Evolutionary conservation across 1,139 yeast genomes (phyloP).

Genomic region (Candida pseudoviswanathii): DNA sequence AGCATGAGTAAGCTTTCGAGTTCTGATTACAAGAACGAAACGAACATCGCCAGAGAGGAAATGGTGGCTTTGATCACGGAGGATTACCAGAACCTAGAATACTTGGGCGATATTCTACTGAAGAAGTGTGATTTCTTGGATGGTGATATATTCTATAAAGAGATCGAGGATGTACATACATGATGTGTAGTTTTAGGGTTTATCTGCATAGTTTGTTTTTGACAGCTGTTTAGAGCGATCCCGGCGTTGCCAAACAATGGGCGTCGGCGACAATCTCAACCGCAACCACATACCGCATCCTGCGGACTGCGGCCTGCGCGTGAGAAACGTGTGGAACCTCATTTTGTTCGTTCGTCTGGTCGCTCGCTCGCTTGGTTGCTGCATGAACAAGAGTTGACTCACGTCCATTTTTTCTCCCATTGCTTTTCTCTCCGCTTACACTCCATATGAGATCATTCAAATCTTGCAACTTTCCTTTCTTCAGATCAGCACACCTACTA

Average conservation of each 20-base stretch:
- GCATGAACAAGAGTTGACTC: not conserved
- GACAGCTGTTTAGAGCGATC: no score
- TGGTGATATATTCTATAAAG: conserved; percentile 1
- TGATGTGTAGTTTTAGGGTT: no score
- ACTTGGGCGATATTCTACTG: conserved; percentile 7
- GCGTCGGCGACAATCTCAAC: no score
- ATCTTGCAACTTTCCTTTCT: not conserved
- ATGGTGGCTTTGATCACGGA: conserved; percentile 14
- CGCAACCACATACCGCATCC: no score
- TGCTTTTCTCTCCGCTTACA: not conserved
- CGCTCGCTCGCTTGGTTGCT: not conserved
- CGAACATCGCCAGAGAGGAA: conserved; percentile 13
- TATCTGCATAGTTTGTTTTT: no score
- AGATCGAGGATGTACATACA: not conserved
- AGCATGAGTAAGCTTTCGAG: not conserved
- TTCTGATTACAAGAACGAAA: conserved; percentile 1
- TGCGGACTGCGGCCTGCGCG: no score
- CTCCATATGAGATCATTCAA: not conserved
- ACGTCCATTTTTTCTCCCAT: not conserved
- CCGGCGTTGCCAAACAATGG: no score
- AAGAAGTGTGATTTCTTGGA: not conserved
- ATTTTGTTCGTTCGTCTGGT: not conserved
- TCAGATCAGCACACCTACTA: not conserved
- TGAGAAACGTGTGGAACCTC: not conserved
- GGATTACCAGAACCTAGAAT: conserved; percentile 13